Percentiles rank a stretch among this genome's conserved stretches.
Conservation (phyloP, 441 rosid species). For the Pelargonium fulgidum region DNA sequence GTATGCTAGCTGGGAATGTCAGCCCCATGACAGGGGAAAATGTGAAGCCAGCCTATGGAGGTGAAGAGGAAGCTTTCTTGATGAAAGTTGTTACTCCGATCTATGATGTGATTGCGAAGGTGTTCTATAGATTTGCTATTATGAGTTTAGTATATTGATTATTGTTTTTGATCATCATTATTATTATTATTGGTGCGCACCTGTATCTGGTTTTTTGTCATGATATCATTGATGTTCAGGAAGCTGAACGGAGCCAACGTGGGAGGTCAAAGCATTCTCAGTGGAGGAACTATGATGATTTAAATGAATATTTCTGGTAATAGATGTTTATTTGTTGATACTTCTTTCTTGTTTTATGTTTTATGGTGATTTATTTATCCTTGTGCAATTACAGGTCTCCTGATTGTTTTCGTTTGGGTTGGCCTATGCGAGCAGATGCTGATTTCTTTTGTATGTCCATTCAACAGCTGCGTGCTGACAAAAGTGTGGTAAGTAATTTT, state of each 20-base stretch:
- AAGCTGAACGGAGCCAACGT: slow-evolving; percentile 68
- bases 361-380: not conserved
- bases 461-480: slow-evolving; percentile 30
- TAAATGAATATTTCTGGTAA: slow-evolving; percentile 96
- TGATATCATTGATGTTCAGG: slow-evolving; percentile 41
- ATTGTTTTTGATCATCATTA: not conserved
- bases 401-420: slow-evolving; percentile 92
- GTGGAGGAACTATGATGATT: slow-evolving; percentile 98
- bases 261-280: slow-evolving; percentile 97
- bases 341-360: not conserved
- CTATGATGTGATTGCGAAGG: slow-evolving; percentile 76
- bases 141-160: not conserved
- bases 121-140: slow-evolving; percentile 18
- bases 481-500: slow-evolving; percentile 46
- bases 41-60: slow-evolving; percentile 94
- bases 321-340: slow-evolving; percentile 1
- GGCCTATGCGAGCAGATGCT: slow-evolving; percentile 99
- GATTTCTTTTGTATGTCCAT: slow-evolving; percentile 63
- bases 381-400: slow-evolving; percentile 54
- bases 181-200: not conserved
- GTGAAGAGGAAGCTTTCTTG: slow-evolving; percentile 94
- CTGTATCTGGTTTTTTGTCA: not conserved
- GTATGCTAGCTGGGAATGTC: slow-evolving; percentile 93
- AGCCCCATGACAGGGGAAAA: slow-evolving; percentile 97
- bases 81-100: slow-evolving; percentile 86